Percentiles rank a stretch among this genome's conserved stretches.
These are phyloP conservation scores for Agrocybe pediades DNA, from an alignment of 768 basidiomycete genomes.

Conservation along the genomic window DNA sequence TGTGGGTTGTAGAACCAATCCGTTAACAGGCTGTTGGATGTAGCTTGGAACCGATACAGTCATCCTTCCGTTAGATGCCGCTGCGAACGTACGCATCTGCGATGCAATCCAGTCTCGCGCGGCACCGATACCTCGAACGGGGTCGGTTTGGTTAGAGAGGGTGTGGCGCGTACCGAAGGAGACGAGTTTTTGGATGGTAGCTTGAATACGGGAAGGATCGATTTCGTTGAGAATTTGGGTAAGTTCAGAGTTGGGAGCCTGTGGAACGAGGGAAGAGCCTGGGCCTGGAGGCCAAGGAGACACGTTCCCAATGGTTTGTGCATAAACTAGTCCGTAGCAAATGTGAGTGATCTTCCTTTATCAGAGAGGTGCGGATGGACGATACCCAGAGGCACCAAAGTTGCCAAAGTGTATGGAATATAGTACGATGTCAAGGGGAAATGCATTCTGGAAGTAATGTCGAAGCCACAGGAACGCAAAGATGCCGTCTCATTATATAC, in stretches of 20 bases:
- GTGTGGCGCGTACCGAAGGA: constrained; percentile 59
- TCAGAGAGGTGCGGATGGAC: too few species aligned
- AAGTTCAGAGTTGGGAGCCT: constrained; percentile 46
- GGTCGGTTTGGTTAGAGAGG: constrained; percentile 53
- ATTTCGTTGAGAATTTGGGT: constrained; percentile 44
- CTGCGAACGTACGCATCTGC: constrained; percentile 42
- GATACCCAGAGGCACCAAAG: too few species aligned
- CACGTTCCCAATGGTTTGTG: constrained; percentile 16
- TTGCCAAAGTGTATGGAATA: too few species aligned
- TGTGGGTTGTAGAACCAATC: constrained; percentile 38
- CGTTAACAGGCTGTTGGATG: constrained; percentile 35
- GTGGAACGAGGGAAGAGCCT: constrained; percentile 40
- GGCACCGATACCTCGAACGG: constrained; percentile 53
- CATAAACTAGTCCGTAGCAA: constrained; percentile 4
- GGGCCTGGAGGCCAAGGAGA: constrained; percentile 50
- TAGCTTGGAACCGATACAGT: constrained; percentile 47
- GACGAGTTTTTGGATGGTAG: constrained; percentile 53
- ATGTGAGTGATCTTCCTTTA: not conserved
- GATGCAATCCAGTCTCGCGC: constrained; percentile 57
- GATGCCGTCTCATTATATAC: too few species aligned
- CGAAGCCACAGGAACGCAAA: too few species aligned
- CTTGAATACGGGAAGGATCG: constrained; percentile 43
- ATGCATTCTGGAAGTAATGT: too few species aligned
- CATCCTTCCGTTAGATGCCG: constrained; percentile 41
- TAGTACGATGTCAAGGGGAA: too few species aligned